Evolutionary conservation across 495 filamentous ascomycete species (phyloP).

Genomic region (Aspergillus biplanus): DNA sequence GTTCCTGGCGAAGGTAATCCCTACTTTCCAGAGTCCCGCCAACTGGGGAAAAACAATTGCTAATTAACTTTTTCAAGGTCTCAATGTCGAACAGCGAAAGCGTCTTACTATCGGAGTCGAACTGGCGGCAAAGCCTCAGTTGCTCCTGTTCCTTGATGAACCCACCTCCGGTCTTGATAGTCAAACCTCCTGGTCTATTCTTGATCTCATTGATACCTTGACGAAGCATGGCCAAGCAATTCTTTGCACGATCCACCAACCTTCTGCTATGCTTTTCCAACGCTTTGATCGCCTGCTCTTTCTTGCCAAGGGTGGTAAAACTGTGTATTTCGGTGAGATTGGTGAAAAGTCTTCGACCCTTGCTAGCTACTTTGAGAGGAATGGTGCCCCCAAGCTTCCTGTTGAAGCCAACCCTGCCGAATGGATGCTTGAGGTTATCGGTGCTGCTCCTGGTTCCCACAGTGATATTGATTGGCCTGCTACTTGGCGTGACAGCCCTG

Average conservation of each 20-base stretch:
- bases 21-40: neutral
- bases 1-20: conserved; percentile 49
- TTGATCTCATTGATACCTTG: conserved; percentile 81
- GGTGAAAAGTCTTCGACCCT: conserved; percentile 76
- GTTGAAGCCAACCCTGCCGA: conserved; percentile 84
- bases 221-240: conserved; percentile 89
- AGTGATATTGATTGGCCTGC: conserved; percentile 82
- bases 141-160: conserved; percentile 88
- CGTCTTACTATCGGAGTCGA: conserved; percentile 89
- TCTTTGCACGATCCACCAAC: conserved; percentile 96
- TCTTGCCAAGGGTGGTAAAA: conserved; percentile 77
- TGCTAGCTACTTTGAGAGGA: conserved; percentile 78
- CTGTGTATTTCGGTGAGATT: conserved; percentile 91
- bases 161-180: conserved; percentile 87
- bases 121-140: conserved; percentile 83
- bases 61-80: conserved; percentile 52
- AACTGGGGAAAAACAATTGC: neutral
- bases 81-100: conserved; percentile 92
- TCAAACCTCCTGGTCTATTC: conserved; percentile 91
- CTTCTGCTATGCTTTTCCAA: conserved; percentile 92
- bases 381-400: conserved; percentile 73
- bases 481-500: conserved; percentile 76
- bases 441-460: conserved; percentile 80
- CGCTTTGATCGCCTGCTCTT: conserved; percentile 90
- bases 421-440: conserved; percentile 95